phyloP scores from a whole-genome alignment of 2,329 filamentous ascomycete genomes.

The Pseudopithomyces maydicus region DNA sequence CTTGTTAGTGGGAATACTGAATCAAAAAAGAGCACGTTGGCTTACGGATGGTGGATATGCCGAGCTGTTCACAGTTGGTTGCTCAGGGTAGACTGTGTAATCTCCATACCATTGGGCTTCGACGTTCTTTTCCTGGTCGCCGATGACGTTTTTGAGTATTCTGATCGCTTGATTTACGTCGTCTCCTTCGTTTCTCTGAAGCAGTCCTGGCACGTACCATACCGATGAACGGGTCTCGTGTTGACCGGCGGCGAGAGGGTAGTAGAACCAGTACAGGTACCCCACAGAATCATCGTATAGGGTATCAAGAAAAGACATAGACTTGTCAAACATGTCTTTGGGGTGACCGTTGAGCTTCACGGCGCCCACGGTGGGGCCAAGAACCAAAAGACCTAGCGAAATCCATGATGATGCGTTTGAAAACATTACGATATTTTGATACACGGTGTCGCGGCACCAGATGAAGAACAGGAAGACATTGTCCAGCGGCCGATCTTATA shows the following conservation, averaged over 20 bases:
- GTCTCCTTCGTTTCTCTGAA: conserved; percentile 58
- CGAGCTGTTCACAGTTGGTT: conserved; percentile 1
- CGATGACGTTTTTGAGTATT: conserved; percentile 54
- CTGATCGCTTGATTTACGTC: conserved; percentile 58
- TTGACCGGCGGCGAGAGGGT: conserved; percentile 2
- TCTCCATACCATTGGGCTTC: conserved; percentile 10
- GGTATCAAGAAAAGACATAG: conserved; percentile 3
- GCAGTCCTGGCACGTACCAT: conserved; percentile 65
- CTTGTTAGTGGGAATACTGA: not conserved
- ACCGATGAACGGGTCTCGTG: conserved; percentile 44
- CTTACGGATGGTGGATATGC: conserved; percentile 1
- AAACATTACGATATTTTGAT: not conserved
- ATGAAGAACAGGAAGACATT: not conserved
- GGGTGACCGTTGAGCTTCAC: conserved; percentile 1
- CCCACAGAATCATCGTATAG: conserved; percentile 4
- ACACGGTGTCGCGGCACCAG: not conserved
- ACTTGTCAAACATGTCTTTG: conserved; percentile 5
- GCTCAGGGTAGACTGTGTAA: conserved; percentile 24
- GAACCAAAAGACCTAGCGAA: not conserved
- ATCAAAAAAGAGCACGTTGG: not conserved
- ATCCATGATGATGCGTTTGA: not conserved
- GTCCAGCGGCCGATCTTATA: not conserved
- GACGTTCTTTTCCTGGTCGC: conserved; percentile 7
- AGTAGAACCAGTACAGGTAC: conserved; percentile 6
- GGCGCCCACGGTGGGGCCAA: not conserved